Percentiles rank a stretch among this genome's conserved stretches.
Conservation (phyloP, 1,284 basidiomycete genomes). For the Malassezia equina region DNA sequence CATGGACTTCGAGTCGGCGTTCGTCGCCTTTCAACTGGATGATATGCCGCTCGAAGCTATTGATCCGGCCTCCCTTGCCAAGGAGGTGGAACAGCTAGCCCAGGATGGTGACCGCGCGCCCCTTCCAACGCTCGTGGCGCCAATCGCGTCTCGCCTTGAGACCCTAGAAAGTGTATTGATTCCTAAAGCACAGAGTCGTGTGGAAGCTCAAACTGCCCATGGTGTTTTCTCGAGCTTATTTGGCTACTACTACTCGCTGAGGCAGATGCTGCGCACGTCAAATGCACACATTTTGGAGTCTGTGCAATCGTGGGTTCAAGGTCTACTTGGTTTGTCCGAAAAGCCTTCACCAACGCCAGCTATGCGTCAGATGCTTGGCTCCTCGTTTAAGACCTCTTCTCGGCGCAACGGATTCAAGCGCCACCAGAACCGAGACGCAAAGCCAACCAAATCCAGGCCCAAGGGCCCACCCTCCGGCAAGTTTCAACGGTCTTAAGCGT, state of each 20-base stretch:
- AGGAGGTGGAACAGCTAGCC: neutral
- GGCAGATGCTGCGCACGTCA: neutral
- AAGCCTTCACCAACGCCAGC: neutral
- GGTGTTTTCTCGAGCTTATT: slow-evolving; percentile 19
- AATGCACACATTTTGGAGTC: neutral
- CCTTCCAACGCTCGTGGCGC: neutral
- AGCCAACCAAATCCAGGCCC: neutral
- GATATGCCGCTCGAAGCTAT: slow-evolving; percentile 64
- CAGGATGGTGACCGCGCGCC: neutral
- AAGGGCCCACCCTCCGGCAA: neutral
- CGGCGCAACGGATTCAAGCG: neutral
- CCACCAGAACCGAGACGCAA: neutral
- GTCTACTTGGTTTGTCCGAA: neutral
- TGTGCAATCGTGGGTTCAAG: neutral
- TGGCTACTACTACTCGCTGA: slow-evolving; percentile 26
- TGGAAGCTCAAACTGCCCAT: neutral
- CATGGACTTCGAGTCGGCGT: slow-evolving; percentile 69
- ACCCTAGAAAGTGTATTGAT: neutral
- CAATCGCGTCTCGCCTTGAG: neutral
- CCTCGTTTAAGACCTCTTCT: neutral
- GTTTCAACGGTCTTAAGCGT: neutral
- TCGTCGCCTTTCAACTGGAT: slow-evolving; percentile 59
- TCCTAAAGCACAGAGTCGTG: neutral
- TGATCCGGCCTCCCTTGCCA: neutral
- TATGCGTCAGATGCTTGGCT: neutral